Evolutionary conservation across 768 basidiomycete species (phyloP), one percentile per base, ranked within the genome.

Genomic region (Kwoniella bestiolae): DNA sequence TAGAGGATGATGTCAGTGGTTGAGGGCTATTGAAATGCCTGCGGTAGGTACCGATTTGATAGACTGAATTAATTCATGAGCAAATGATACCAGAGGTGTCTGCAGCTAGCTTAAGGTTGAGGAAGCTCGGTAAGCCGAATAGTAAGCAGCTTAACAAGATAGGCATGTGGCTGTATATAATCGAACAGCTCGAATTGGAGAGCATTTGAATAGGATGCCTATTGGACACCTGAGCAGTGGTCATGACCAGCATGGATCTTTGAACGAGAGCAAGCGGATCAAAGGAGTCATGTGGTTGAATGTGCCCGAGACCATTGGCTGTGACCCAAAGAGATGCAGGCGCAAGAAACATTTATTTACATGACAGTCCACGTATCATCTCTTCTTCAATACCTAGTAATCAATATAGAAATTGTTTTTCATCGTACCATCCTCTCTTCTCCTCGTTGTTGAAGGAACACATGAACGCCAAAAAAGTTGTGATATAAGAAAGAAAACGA

Each of bases 1-100:
- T 8, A 41, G 8, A 8, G 18, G 21, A 55, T 55, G 52, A 55
- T 55, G 52, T 55, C 32, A 55, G 52, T 55, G 38, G 45, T 28
- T 32, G 21, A 26, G 8, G 38, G 28, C 57, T 16, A 21, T 8
- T 45, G 23, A 23, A 23, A 50, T 57, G 23, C n/a, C 32, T 55
- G 31, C 32, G 52, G 52, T 29, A 21, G 31, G 14, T 55, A 21
- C 52, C 52, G 32, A 26, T 21, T 9, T 21, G 46, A 49, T 49
- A 41, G 18, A 8, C 18, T 8, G 8, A 8, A 41, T 8, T 41
- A 41, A 18, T 41, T 8, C 8, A 8, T 8, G 38, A 41, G 8
- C 11, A 47, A 47, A 25, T 21, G 46, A 47, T 23, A n/a, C 46
- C 46, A 47, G 46, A n/a, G n/a, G 8, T 2, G 25, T 53, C 14